phyloP scores from a whole-genome alignment of 495 filamentous ascomycete genomes.

The Penicillium maclennaniae region DNA sequence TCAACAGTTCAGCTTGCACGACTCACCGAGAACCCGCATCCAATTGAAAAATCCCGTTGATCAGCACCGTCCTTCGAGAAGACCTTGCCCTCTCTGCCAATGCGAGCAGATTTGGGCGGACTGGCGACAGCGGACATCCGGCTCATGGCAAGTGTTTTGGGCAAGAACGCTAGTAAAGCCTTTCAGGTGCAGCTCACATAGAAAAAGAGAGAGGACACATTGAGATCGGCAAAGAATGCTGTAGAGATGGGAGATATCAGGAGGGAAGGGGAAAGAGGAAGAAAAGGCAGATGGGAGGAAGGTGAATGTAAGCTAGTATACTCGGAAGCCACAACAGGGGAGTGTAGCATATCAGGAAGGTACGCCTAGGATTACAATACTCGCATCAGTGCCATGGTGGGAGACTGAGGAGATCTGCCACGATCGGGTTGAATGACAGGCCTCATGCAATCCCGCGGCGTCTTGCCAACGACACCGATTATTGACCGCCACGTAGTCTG shows the following conservation, averaged over 20 bases:
- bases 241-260: conserved; percentile 1
- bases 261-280: not conserved
- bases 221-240: not conserved
- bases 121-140: conserved; percentile 29
- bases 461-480: conserved; percentile 47
- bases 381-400: not conserved
- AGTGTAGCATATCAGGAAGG: not conserved
- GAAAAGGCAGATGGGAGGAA: not conserved
- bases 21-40: conserved; percentile 31
- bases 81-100: conserved; percentile 16
- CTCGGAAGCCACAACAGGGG: not conserved
- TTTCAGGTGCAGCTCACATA: not conserved
- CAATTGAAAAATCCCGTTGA: conserved; percentile 16
- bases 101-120: conserved; percentile 24
- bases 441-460: conserved; percentile 47
- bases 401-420: conserved; percentile 45
- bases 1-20: not conserved
- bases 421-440: conserved; percentile 52
- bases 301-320: not conserved
- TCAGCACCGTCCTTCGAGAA: conserved; percentile 17
- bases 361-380: not conserved
- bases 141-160: conserved; percentile 1
- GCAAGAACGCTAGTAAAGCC: not conserved
- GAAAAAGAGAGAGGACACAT: not conserved
- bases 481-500: conserved; percentile 51